Percentiles rank a stretch among this genome's conserved stretches.
Evolutionary conservation across 2,329 filamentous ascomycete species (phyloP).

Genomic region (Aspergillus pseudoglaucus): DNA sequence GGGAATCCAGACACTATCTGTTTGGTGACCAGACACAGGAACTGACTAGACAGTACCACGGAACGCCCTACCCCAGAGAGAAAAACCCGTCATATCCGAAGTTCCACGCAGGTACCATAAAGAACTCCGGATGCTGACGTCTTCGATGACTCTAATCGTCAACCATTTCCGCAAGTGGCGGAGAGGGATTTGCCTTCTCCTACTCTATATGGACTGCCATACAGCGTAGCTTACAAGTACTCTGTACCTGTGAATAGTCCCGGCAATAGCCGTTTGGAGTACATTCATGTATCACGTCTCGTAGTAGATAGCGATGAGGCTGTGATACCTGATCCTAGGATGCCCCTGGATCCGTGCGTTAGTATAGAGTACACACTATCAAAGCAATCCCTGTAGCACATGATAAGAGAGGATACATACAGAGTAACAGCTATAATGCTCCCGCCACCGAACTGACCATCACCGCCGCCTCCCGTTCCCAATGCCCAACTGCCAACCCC

Average conservation of each 20-base stretch:
- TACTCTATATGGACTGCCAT: no score
- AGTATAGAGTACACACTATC: neutral
- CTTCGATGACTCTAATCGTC: constrained; percentile 1
- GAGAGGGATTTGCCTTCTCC: neutral
- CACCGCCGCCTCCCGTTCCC: constrained; percentile 88
- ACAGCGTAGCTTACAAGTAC: no score
- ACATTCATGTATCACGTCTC: no score
- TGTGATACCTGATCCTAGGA: neutral
- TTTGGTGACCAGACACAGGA: no score
- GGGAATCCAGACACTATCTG: no score
- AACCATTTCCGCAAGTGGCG: neutral
- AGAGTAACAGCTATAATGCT: constrained; percentile 28
- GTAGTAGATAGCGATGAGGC: no score
- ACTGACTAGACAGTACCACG: no score
- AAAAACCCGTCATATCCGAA: neutral
- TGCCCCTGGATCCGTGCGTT: neutral
- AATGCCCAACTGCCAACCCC: constrained; percentile 49
- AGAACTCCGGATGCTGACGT: neutral
- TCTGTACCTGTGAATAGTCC: no score
- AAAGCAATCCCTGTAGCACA: neutral
- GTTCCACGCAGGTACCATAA: neutral
- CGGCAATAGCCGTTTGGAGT: no score
- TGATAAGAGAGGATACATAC: neutral
- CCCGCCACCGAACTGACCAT: constrained; percentile 82
- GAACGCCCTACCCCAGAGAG: neutral